Base-by-base conservation (phyloP, 2,329 filamentous ascomycete species). In the Stenocarpella maydis region DNA sequence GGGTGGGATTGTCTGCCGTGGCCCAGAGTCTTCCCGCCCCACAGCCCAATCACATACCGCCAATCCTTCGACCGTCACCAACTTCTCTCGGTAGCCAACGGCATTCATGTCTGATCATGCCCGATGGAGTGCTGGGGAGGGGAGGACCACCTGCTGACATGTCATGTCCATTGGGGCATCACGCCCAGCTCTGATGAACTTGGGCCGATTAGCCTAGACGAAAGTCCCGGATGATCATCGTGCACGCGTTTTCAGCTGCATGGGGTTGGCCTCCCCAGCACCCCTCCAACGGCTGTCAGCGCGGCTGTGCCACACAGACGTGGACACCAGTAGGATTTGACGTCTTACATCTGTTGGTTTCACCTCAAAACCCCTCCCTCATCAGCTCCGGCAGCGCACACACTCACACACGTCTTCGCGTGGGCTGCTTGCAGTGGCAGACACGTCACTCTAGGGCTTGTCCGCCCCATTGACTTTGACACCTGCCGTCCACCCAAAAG, bases 41-140 rank as follows among this genome's bases (percentile, higher is more conserved):
- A 63, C 58, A 63, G 28, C 14, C 58, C 58, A 63, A 63, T 63
- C 58, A 49, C 58, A 49, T 63, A 63, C 58, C 58, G 58, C 58
- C 43, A 63, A 63, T 63, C 58, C 58, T 63, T 63, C 58, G 58
- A 63, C n/a, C 58, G 41, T 31, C 58, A 63, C 58, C 58, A 63
- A 37, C 58, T 19, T 9, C n/a, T 43, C 9, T 26, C 58, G 1
- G 41, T 37, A 49, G 43, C 58, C 58, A 49, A 49, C 58, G n/a
- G 58, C 58, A 63, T 10, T 19, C 14, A 24, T 61, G 26, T 47
- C 41, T 34, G 55, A 12, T 26, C 14, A 34, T 45, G 17, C 31
- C 41, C n/a, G 55, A 45, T 45, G 39, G 41, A 60, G 39, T 24
- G 53, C 21, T 19, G 31, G 31, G 17, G 12, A 37, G 26, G 39